Percentiles rank a stretch among this genome's conserved stretches.
These are phyloP conservation scores for Phlegmacium glaucopus DNA, from an alignment of 768 basidiomycete species.

Conservation along the genomic window DNA sequence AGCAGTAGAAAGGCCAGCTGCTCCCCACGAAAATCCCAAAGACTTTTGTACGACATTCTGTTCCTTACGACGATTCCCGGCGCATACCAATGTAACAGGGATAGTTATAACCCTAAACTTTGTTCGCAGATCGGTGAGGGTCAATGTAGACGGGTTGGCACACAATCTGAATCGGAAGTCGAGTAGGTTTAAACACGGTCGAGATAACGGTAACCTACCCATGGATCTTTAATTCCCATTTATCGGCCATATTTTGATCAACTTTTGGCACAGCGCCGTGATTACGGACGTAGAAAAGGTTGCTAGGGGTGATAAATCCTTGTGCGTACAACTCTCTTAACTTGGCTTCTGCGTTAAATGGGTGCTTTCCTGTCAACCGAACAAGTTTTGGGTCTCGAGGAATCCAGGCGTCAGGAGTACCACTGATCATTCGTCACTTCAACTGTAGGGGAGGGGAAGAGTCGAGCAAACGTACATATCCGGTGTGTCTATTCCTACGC, in stretches of 20 bases:
- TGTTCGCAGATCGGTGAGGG: constrained; percentile 40
- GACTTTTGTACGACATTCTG: constrained; percentile 59
- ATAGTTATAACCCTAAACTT: constrained; percentile 52
- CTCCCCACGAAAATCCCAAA: constrained; percentile 56
- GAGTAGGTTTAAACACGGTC: constrained; percentile 2
- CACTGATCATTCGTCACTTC: constrained; percentile 6
- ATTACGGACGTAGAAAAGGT: constrained; percentile 58
- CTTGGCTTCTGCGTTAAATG: constrained; percentile 55
- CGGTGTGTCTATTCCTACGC: constrained; percentile 2
- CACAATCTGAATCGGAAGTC: constrained; percentile 28
- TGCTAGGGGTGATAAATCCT: constrained; percentile 54
- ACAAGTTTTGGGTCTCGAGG: constrained; percentile 35
- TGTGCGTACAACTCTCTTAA: constrained; percentile 40
- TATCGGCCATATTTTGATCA: constrained; percentile 26
- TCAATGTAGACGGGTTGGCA: constrained; percentile 31
- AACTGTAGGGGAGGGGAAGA: neutral
- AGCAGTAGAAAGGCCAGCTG: constrained; percentile 48
- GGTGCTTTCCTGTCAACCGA: constrained; percentile 56
- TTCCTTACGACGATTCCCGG: constrained; percentile 64
- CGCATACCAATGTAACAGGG: constrained; percentile 61
- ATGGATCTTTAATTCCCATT: constrained; percentile 45
- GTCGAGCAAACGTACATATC: constrained; percentile 6
- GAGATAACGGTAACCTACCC: constrained; percentile 24
- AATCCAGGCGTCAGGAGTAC: constrained; percentile 27
- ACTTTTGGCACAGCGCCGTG: constrained; percentile 58